A percentile compares a stretch with the other conserved stretches of the same genome.
These are phyloP conservation scores for Sarocladiaceae sp. DNA, from an alignment of 2,329 filamentous ascomycete genomes.

Conservation along the genomic window DNA sequence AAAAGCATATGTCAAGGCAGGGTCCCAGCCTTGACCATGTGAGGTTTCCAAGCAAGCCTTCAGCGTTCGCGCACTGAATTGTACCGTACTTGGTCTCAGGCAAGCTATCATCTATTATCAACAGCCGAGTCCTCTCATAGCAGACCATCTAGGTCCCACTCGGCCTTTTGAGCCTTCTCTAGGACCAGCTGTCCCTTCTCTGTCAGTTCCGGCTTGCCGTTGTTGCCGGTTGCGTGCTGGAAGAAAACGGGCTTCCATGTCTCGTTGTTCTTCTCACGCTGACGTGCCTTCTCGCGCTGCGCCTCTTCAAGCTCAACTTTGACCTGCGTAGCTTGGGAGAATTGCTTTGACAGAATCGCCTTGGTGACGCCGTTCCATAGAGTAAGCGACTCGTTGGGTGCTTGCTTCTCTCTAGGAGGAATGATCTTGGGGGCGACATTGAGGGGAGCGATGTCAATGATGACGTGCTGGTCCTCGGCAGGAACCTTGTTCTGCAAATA, in stretches of 20 bases:
- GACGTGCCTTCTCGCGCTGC: conserved; percentile 77
- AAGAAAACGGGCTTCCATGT: conserved; percentile 90
- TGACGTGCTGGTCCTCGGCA: conserved; percentile 58
- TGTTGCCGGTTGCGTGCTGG: conserved; percentile 49
- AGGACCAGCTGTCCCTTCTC: conserved; percentile 46
- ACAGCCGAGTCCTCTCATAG: conserved; percentile 18
- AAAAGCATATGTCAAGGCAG: no score
- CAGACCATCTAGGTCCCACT: conserved; percentile 45
- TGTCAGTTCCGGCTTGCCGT: conserved; percentile 48
- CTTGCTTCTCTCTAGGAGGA: conserved; percentile 70
- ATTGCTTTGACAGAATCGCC: conserved; percentile 79
- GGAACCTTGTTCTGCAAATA: conserved; percentile 33
- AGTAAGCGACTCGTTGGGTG: conserved; percentile 81
- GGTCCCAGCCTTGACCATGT: no score
- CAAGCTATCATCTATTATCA: background rate
- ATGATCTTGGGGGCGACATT: conserved; percentile 71
- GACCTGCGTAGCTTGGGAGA: conserved; percentile 70
- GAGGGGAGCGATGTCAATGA: conserved; percentile 85
- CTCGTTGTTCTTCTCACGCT: conserved; percentile 62
- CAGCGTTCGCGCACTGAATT: no score
- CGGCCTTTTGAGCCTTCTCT: conserved; percentile 44
- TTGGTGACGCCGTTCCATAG: conserved; percentile 86
- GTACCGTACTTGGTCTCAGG: background rate
- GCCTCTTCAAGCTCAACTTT: conserved; percentile 90
- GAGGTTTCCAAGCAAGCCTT: no score